Base-by-base conservation (phyloP, 352 stramenopile genomes). In the Phytophthora macrochlamydospora region DNA sequence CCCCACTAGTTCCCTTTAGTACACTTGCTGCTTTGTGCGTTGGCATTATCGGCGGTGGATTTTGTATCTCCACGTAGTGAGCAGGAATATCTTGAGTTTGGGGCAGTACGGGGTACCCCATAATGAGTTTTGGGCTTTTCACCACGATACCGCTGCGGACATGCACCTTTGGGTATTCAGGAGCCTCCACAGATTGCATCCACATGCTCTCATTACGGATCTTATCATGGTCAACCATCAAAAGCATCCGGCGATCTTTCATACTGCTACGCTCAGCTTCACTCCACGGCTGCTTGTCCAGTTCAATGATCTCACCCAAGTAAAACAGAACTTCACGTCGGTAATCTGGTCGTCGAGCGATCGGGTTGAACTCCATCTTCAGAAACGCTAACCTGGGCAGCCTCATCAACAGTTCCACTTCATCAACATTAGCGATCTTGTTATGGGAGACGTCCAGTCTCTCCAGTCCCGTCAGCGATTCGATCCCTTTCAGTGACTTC, bases 261-360 rank as follows among this genome's bases (percentile, higher is more conserved):
- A 96, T 95, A 38, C 81, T 95, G 28, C 72, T 67, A 6, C 92
- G 45, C 59, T 96, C 87, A 1, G 79, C 68, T 3, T 65, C 51
- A 3, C 61, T 92, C 89, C 89, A 96, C 6, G 66, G 52, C 38
- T 82, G 59, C 4, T 76, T 73, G 28, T 96, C 89, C 4, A 96
- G 51, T 54, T 91, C 81, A 12, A 96, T 56, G 11, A 51, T 38
- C 53, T 89, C 79, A 6, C 87, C 81, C 30, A 96, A 56, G 59
- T 87, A 94, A 40, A 96, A 95, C 1, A 95, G 51, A 14, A 94
- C 79, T 56, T 96, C 87, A 28, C 89, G 77, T 40, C 89, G 76
- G 59, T 95, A 93, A 37, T 96, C 89, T 7, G 89, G 82, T 29
- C 85, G 74, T 4, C 69, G 62, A 18, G 85, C 70, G 37, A 96